phyloP scores from a whole-genome alignment of 306 rosid genomes.

The Lupinus albus region DNA sequence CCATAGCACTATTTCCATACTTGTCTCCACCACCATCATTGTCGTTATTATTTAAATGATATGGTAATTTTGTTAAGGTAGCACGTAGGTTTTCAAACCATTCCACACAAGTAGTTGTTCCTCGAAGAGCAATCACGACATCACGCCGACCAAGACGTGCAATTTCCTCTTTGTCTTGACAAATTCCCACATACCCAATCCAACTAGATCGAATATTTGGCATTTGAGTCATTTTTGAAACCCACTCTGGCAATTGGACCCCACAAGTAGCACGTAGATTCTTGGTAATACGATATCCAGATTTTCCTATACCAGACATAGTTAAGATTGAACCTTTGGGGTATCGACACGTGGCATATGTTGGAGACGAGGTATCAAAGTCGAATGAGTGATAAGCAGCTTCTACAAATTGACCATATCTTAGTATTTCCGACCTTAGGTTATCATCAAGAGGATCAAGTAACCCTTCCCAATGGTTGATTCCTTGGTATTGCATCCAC shows the following conservation, averaged over 20 bases:
- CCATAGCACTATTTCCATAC: constrained; percentile 45
- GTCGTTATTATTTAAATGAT: neutral
- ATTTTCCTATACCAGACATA: neutral
- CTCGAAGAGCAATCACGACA: constrained; percentile 67
- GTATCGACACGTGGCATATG: constrained; percentile 42
- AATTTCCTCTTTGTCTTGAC: constrained; percentile 59
- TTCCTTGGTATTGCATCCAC: constrained; percentile 78
- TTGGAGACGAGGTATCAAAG: constrained; percentile 32
- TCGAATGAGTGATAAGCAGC: constrained; percentile 66
- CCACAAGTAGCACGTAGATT: constrained; percentile 46
- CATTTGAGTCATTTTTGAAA: constrained; percentile 27
- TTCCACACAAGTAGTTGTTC: constrained; percentile 74
- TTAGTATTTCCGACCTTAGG: constrained; percentile 67
- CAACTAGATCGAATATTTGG: constrained; percentile 54
- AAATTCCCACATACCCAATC: constrained; percentile 81
- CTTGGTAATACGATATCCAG: constrained; percentile 37
- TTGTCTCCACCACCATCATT: neutral
- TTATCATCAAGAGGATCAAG: constrained; percentile 83
- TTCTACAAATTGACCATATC: constrained; percentile 74
- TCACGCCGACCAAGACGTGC: constrained; percentile 70
- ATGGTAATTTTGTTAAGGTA: constrained; percentile 46
- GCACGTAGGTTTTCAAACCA: constrained; percentile 89
- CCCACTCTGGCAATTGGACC: constrained; percentile 36
- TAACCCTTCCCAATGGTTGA: constrained; percentile 67
- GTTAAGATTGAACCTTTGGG: constrained; percentile 2